Evolutionary conservation across 1,139 yeast genomes (phyloP).

Genomic region (Saccharomyces hybrid): DNA sequence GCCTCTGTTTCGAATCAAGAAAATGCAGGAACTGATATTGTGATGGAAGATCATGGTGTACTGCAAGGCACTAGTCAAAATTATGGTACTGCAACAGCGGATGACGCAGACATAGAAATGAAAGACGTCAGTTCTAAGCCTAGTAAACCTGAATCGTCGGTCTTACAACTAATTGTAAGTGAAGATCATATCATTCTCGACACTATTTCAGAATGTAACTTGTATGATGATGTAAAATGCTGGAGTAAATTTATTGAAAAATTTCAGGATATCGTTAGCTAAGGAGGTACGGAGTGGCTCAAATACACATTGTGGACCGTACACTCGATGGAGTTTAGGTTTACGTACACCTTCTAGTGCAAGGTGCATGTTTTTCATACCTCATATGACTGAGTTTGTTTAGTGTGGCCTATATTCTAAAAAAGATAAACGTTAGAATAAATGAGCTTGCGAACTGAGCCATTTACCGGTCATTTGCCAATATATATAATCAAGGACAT

Average conservation of each 20-base stretch:
- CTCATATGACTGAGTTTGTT: not conserved
- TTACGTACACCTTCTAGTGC: not conserved
- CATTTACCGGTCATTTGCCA: not conserved
- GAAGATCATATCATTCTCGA: constrained; percentile 27
- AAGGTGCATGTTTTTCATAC: too few species aligned
- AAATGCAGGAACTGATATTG: constrained; percentile 3
- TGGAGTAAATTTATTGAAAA: constrained; percentile 20
- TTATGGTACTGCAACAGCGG: constrained; percentile 7
- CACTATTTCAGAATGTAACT: constrained; percentile 18
- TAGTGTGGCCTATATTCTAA: too few species aligned
- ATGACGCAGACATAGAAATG: constrained; percentile 1
- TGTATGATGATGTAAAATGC: constrained; percentile 18
- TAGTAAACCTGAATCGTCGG: constrained; percentile 4
- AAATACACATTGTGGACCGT: not conserved
- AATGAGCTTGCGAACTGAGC: not conserved
- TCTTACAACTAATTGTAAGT: constrained; percentile 18
- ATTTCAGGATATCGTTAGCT: constrained; percentile 7
- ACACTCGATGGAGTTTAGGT: not conserved
- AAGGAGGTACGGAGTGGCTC: not conserved
- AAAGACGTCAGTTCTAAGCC: constrained; percentile 5
- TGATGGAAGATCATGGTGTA: constrained; percentile 4
- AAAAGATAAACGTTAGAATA: too few species aligned
- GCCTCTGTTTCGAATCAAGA: not conserved
- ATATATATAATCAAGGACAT: too few species aligned
- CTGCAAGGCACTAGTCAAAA: constrained; percentile 5